Conservation (phyloP, 805 yeast species). For the Cyberlindnera petersonii region DNA sequence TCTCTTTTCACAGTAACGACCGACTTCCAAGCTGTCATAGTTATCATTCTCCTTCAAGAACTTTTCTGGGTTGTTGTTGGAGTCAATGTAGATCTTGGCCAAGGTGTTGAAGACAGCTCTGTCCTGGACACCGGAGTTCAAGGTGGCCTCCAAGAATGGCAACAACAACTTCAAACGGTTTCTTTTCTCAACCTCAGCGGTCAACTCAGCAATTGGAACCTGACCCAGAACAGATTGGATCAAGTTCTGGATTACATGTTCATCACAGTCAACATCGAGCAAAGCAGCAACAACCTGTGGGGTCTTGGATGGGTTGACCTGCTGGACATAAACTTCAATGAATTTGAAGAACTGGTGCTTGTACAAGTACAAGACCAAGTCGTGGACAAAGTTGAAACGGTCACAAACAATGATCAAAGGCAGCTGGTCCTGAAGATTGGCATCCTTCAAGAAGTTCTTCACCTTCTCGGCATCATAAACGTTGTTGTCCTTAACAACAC, state of each 20-base stretch:
- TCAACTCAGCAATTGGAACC: conserved; percentile 86
- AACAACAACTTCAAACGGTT: conserved; percentile 86
- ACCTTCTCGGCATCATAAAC: conserved; percentile 97
- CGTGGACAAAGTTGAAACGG: conserved; percentile 87
- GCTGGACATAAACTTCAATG: conserved; percentile 96
- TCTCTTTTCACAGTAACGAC: conserved; percentile 97
- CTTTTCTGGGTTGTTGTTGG: conserved; percentile 96
- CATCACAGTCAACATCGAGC: conserved; percentile 97
- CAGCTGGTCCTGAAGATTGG: conserved; percentile 87
- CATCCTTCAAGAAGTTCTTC: conserved; percentile 93
- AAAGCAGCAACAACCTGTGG: conserved; percentile 96
- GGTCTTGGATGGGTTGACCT: conserved; percentile 92
- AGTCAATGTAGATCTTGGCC: conserved; percentile 96
- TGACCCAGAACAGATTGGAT: conserved; percentile 86
- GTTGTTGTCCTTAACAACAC: conserved; percentile 90
- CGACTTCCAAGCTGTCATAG: conserved; percentile 93
- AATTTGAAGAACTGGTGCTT: conserved; percentile 94
- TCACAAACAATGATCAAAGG: conserved; percentile 97
- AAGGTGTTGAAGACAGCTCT: conserved; percentile 90
- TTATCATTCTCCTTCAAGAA: conserved; percentile 86
- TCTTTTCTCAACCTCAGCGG: conserved; percentile 93
- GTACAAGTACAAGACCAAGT: conserved; percentile 87
- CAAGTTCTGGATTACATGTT: conserved; percentile 73
- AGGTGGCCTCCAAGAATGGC: conserved; percentile 88
- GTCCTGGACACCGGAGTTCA: conserved; percentile 80